Evolutionary conservation across 75 land plant genomes (phyloP).

Genomic region (Cupressus sempervirens): DNA sequence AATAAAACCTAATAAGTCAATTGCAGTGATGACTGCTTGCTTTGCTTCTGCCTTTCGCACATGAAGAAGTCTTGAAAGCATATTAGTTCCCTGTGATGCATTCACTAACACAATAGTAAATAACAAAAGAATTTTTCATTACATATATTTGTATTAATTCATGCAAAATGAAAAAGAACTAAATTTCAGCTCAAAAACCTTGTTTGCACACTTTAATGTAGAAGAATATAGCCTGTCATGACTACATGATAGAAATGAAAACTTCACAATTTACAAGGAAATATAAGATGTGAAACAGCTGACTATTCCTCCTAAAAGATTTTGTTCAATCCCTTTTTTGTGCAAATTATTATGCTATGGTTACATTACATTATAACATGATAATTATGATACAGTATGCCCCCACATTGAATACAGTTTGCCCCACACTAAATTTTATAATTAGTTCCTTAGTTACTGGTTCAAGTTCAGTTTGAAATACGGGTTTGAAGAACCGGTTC

Average conservation of each 20-base stretch:
- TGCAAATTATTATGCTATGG: no score
- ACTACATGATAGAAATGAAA: background rate
- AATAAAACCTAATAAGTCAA: conserved; percentile 73
- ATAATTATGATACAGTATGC: no score
- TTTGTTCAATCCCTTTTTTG: no score
- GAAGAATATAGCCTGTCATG: background rate
- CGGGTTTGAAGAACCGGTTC: no score
- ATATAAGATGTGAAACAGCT: background rate
- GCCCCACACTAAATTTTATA: no score
- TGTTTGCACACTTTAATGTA: background rate
- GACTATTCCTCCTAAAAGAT: background rate
- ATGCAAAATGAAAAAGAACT: background rate
- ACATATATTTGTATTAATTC: background rate
- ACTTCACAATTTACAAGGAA: no score
- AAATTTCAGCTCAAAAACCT: background rate
- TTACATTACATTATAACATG: no score
- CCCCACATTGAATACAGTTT: no score
- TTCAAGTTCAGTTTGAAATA: no score
- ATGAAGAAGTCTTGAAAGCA: conserved; percentile 91
- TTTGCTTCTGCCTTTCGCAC: conserved; percentile 88
- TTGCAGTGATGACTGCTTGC: conserved; percentile 97
- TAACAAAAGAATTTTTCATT: background rate
- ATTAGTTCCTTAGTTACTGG: no score
- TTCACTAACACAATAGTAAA: background rate
- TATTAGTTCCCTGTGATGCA: conserved; percentile 79